Evolutionary conservation across 2,329 filamentous ascomycete species (phyloP).

Genomic region (Dryadomyces quercivorus): DNA sequence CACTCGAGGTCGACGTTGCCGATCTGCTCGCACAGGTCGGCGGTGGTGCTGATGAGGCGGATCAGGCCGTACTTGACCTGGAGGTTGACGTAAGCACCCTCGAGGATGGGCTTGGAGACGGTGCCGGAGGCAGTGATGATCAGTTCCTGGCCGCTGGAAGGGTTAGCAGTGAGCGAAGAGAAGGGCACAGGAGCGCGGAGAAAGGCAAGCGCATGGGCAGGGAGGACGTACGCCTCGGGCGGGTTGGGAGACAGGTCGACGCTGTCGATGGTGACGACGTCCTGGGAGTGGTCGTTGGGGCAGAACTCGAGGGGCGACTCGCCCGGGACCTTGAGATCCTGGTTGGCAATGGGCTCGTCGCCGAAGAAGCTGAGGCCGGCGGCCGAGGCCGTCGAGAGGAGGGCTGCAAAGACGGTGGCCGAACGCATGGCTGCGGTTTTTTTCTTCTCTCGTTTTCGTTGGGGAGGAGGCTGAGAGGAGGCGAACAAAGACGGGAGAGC

Average conservation of each 20-base stretch:
- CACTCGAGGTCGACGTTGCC: slow-evolving; percentile 80
- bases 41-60: slow-evolving; percentile 66
- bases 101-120: slow-evolving; percentile 58
- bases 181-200: slow-evolving; percentile 1
- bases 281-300: slow-evolving; percentile 46
- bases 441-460: background rate
- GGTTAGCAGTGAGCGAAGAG: background rate
- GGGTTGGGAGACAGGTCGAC: slow-evolving; percentile 82
- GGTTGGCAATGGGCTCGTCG: slow-evolving; percentile 33
- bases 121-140: slow-evolving; percentile 66
- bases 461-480: background rate
- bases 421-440: slow-evolving; percentile 23
- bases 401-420: slow-evolving; percentile 29
- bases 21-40: slow-evolving; percentile 82
- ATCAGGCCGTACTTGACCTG: slow-evolving; percentile 93
- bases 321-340: slow-evolving; percentile 59
- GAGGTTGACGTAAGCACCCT: slow-evolving; percentile 71
- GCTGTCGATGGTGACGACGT: slow-evolving; percentile 64
- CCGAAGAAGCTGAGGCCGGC: slow-evolving; percentile 32
- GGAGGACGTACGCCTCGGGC: slow-evolving; percentile 61
- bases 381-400: slow-evolving; percentile 30
- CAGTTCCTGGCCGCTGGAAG: slow-evolving; percentile 59
- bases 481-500: background rate
- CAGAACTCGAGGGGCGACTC: slow-evolving; percentile 80
- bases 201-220: background rate